Conservation (phyloP, 2,329 filamentous ascomycete genomes). For the Hymenoscyphus albidus region DNA sequence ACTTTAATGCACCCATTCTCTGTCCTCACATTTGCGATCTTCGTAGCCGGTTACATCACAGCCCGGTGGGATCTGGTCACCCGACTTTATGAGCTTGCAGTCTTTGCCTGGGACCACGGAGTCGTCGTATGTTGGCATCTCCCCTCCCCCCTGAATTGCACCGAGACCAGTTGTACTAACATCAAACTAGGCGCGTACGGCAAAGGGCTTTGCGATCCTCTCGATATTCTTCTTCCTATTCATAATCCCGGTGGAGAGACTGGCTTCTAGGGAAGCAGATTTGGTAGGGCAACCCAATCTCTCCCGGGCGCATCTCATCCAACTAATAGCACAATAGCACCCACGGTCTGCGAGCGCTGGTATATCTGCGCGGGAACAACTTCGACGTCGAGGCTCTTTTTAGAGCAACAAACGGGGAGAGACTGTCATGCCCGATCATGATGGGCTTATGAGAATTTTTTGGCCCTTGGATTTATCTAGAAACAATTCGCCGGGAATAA, state of each 20-base stretch:
- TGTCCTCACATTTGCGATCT: constrained; percentile 91
- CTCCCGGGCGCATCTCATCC: constrained; percentile 17
- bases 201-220: constrained; percentile 79
- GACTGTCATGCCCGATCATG: constrained; percentile 63
- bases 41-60: constrained; percentile 98
- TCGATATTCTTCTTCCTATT: constrained; percentile 82
- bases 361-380: constrained; percentile 91
- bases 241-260: constrained; percentile 75
- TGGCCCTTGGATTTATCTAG: constrained; percentile 85
- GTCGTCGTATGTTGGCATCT: constrained; percentile 67
- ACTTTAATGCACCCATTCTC: constrained; percentile 92
- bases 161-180: constrained; percentile 14
- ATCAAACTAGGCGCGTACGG: constrained; percentile 66
- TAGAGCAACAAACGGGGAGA: constrained; percentile 42
- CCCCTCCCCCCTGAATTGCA: background rate
- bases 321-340: constrained; percentile 55
- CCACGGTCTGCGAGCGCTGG: constrained; percentile 73
- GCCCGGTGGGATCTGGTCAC: constrained; percentile 98
- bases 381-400: constrained; percentile 91
- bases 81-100: constrained; percentile 90
- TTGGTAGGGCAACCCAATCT: constrained; percentile 53
- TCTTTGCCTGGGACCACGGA: constrained; percentile 98
- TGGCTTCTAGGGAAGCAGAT: constrained; percentile 75
- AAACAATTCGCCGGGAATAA: constrained; percentile 72
- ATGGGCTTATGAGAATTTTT: constrained; percentile 97